phyloP scores from a whole-genome alignment of 1,139 yeast species.

The Arxiozyma telluris region DNA sequence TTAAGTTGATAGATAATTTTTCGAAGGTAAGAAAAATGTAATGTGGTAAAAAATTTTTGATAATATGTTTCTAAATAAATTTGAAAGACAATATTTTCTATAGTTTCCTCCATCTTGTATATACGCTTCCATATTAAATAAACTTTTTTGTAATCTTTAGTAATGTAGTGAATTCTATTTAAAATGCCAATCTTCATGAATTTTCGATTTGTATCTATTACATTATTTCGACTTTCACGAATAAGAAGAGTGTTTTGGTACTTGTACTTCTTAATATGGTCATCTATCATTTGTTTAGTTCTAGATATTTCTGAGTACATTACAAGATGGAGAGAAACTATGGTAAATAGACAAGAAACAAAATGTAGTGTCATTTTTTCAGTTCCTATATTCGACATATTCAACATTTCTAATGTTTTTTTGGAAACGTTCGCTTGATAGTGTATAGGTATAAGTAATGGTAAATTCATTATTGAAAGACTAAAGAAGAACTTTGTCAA shows the following conservation, averaged over 20 bases:
- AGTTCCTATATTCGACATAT: conserved; percentile 53
- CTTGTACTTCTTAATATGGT: conserved; percentile 29
- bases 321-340: conserved; percentile 46
- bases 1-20: background rate
- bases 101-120: conserved; percentile 20
- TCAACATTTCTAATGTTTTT: conserved; percentile 40
- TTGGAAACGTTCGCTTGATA: conserved; percentile 33
- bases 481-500: conserved; percentile 41
- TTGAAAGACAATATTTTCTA: conserved; percentile 36
- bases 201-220: conserved; percentile 29
- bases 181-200: conserved; percentile 29
- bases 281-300: conserved; percentile 30
- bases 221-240: conserved; percentile 40
- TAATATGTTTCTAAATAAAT: conserved; percentile 17
- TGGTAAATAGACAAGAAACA: conserved; percentile 42
- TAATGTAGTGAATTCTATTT: conserved; percentile 43
- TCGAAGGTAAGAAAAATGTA: background rate
- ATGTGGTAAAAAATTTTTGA: background rate
- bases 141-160: conserved; percentile 33
- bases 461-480: conserved; percentile 43
- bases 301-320: conserved; percentile 43
- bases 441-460: conserved; percentile 52
- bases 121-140: conserved; percentile 33
- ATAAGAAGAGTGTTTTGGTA: conserved; percentile 38
- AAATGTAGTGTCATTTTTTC: conserved; percentile 46